Evolutionary conservation across 352 stramenopile genomes (phyloP).

Genomic region (Detonula confervacea): DNA sequence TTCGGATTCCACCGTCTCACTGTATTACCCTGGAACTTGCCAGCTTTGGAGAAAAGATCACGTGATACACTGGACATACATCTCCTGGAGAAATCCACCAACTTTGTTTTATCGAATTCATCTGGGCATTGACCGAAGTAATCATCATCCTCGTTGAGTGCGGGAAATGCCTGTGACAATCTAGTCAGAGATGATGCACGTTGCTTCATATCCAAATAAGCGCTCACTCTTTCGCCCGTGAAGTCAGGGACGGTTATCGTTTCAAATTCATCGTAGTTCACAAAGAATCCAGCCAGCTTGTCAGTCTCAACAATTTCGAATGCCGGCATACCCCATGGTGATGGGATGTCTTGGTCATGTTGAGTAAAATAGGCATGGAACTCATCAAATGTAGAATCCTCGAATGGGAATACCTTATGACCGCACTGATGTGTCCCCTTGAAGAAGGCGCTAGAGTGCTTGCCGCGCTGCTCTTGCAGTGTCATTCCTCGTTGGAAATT

Average conservation of each 20-base stretch:
- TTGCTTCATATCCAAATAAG: constrained; percentile 6
- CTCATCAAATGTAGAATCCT: background rate
- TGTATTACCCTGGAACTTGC: constrained; percentile 2
- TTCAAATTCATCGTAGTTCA: background rate
- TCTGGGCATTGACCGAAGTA: constrained; percentile 4
- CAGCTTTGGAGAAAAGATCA: no score
- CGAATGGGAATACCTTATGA: constrained; percentile 4
- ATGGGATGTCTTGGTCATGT: constrained; percentile 7
- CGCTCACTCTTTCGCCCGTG: background rate
- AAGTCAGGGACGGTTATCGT: constrained; percentile 4
- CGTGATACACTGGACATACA: no score
- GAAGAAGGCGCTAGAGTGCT: constrained; percentile 19
- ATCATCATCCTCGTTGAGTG: background rate
- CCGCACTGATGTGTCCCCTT: constrained; percentile 21
- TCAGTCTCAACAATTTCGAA: background rate
- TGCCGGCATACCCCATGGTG: constrained; percentile 1
- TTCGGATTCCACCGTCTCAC: constrained; percentile 14
- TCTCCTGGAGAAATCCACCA: no score
- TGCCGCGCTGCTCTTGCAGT: constrained; percentile 13
- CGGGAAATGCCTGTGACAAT: background rate
- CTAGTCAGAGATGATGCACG: background rate
- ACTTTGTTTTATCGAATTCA: no score
- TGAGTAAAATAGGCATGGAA: background rate
- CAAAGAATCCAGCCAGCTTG: background rate
- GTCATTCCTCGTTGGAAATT: constrained; percentile 22